Conservation (phyloP, 352 stramenopile species). For the Phytophthora pistaciae region DNA sequence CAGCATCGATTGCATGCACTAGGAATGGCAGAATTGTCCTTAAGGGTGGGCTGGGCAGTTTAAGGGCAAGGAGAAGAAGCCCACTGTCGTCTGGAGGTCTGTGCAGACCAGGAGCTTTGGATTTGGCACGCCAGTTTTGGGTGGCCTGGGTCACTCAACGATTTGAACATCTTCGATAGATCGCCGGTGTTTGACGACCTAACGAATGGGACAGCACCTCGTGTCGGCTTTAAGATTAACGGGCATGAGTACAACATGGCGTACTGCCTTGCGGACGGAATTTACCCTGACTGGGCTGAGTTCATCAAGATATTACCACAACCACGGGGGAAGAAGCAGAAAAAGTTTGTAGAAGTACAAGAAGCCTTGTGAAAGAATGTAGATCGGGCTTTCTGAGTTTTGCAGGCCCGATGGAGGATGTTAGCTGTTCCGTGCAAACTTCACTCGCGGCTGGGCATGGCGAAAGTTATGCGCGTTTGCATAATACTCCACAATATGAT, state of each 20-base stretch:
- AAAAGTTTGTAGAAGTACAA: background rate
- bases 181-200: conserved; percentile 4
- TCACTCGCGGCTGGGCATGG: conserved; percentile 4
- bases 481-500: background rate
- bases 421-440: conserved; percentile 4
- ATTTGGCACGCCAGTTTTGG: conserved; percentile 16
- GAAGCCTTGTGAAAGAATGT: conserved; percentile 2
- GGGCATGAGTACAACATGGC: conserved; percentile 1
- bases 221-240: background rate
- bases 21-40: conserved; percentile 8
- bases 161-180: conserved; percentile 5
- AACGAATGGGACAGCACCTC: conserved; percentile 2
- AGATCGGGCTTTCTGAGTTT: conserved; percentile 2
- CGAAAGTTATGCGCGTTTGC: background rate
- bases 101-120: conserved; percentile 10
- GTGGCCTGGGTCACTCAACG: conserved; percentile 8
- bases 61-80: conserved; percentile 7
- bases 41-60: conserved; percentile 6
- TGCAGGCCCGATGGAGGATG: conserved; percentile 6
- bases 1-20: conserved; percentile 18
- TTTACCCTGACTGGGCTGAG: background rate
- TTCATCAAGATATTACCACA: background rate
- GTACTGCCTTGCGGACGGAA: background rate
- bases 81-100: conserved; percentile 7
- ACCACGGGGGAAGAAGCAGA: background rate